Conservation (phyloP, 208 protist species). For the Angomonas ambiguus region DNA sequence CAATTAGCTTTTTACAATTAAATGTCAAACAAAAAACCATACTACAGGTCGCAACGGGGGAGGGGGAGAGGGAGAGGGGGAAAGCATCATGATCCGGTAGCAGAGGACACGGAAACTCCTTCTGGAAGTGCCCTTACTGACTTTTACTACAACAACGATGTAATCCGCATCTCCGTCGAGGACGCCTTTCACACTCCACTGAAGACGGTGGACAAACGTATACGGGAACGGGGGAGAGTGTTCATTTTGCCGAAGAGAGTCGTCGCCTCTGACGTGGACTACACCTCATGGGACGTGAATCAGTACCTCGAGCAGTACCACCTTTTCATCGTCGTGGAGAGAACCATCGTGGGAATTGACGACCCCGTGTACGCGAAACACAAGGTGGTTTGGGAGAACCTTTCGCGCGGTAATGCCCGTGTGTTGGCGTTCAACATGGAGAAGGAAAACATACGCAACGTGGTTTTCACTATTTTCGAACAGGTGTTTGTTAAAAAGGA, state of each 20-base stretch:
- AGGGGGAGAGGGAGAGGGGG: too few relatives aligned
- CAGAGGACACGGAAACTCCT: too few relatives aligned
- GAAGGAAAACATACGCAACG: not conserved
- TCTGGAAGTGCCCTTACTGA: too few relatives aligned
- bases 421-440: conserved; percentile 22
- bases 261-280: not conserved
- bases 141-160: too few relatives aligned
- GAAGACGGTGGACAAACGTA: conserved; percentile 14
- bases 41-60: too few relatives aligned
- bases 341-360: conserved; percentile 48
- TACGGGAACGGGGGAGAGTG: conserved; percentile 21
- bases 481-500: not conserved
- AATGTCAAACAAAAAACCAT: too few relatives aligned
- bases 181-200: conserved; percentile 21
- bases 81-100: too few relatives aligned
- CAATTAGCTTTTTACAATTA: too few relatives aligned
- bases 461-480: conserved; percentile 16
- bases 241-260: conserved; percentile 17
- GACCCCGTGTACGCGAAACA: conserved; percentile 44
- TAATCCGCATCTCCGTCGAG: too few relatives aligned
- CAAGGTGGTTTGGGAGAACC: conserved; percentile 46
- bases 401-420: conserved; percentile 50
- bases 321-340: conserved; percentile 43
- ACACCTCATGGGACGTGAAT: not conserved
- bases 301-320: not conserved